Conservation (phyloP, 768 basidiomycete genomes). For the Boletus eberwhitei region DNA sequence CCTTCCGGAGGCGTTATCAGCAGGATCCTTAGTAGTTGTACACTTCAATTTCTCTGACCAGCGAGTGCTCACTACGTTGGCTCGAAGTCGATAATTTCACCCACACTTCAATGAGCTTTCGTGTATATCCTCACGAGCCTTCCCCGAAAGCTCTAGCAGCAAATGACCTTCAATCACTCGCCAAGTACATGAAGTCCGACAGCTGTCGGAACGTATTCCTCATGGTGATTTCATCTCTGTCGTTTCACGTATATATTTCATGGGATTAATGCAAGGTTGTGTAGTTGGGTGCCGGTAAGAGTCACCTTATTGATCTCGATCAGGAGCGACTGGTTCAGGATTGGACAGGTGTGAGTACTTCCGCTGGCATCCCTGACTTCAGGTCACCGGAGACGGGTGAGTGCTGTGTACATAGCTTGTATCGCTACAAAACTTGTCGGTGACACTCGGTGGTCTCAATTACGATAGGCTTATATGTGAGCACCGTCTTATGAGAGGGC, state of each 20-base stretch:
- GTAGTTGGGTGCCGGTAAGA: conserved; percentile 67
- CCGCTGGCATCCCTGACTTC: conserved; percentile 88
- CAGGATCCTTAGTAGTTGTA: too few species aligned
- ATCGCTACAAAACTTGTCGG: neutral
- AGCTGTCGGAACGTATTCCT: conserved; percentile 66
- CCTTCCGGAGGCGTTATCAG: neutral
- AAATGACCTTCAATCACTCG: conserved; percentile 45
- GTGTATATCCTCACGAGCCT: neutral
- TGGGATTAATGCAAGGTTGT: neutral
- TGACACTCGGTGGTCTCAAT: neutral
- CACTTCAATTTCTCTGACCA: neutral
- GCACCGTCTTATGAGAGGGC: neutral
- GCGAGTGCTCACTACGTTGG: neutral
- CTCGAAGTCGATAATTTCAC: neutral
- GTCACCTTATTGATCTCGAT: neutral
- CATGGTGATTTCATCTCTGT: conserved; percentile 48
- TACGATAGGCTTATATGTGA: conserved; percentile 28
- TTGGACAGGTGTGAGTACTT: conserved; percentile 62
- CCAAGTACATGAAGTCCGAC: conserved; percentile 66
- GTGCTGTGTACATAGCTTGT: conserved; percentile 12
- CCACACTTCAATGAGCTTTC: conserved; percentile 13
- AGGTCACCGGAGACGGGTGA: conserved; percentile 79
- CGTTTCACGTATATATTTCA: neutral
- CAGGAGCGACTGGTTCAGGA: neutral
- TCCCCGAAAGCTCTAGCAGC: conserved; percentile 28